Percentiles rank a stretch among this genome's conserved stretches.
These are phyloP conservation scores for Cutaneotrichosporon curvatum DNA, from an alignment of 1,284 basidiomycete genomes.

Conservation along the genomic window DNA sequence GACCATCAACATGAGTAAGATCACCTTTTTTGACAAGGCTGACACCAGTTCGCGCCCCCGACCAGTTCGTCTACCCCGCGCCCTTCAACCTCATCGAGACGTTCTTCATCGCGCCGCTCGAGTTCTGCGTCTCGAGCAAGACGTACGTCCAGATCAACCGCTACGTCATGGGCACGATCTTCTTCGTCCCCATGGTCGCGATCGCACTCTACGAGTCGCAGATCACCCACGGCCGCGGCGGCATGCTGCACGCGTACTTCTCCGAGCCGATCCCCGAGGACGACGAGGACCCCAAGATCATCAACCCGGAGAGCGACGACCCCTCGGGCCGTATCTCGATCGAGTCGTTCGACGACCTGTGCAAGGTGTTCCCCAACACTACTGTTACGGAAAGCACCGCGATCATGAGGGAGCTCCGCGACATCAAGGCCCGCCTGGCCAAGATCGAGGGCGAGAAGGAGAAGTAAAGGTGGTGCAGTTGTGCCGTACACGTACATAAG, in stretches of 20 bases:
- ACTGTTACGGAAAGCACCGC: conserved; percentile 57
- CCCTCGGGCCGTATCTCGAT: conserved; percentile 56
- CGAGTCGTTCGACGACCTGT: conserved; percentile 65
- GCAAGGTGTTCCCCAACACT: conserved; percentile 62
- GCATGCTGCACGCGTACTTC: conserved; percentile 62
- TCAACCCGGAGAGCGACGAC: conserved; percentile 51
- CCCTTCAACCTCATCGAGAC: conserved; percentile 65
- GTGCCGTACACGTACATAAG: no score
- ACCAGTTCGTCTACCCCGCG: conserved; percentile 49
- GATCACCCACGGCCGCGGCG: conserved; percentile 48
- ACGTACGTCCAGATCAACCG: conserved; percentile 59
- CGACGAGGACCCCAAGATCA: conserved; percentile 59
- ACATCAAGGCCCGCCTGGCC: conserved; percentile 56
- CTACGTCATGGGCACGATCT: conserved; percentile 64
- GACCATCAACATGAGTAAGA: conserved; percentile 59
- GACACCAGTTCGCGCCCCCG: conserved; percentile 66
- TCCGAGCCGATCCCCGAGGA: conserved; percentile 54
- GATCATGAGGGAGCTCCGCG: conserved; percentile 60
- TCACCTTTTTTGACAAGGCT: conserved; percentile 6
- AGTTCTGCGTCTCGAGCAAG: conserved; percentile 51
- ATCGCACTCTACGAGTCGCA: conserved; percentile 73
- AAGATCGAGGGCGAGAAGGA: conserved; percentile 50
- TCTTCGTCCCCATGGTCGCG: conserved; percentile 66
- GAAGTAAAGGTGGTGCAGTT: neutral
- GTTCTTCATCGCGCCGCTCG: conserved; percentile 71